Evolutionary conservation across 23 red algal species (phyloP), one percentile per base, ranked within the genome.

Genomic region (Gracilariopsis chorda): DNA sequence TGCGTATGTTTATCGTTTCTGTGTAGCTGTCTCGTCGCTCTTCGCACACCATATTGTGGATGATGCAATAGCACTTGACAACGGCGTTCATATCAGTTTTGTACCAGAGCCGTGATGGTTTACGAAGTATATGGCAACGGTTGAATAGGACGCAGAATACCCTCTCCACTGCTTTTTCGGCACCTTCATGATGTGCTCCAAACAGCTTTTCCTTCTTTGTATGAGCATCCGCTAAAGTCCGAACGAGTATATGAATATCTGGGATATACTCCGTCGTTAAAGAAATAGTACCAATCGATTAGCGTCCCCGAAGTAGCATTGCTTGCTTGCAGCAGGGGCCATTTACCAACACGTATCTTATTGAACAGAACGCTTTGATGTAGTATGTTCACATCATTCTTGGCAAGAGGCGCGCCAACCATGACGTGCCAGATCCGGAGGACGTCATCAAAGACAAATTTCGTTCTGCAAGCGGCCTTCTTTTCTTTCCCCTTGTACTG

Each of bases 11-110:
- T n/a, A n/a, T n/a, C n/a, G n/a, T n/a, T n/a, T n/a, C n/a, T n/a
- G n/a, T n/a, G n/a, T n/a, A n/a, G n/a, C n/a, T n/a, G n/a, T n/a
- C n/a, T n/a, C n/a, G n/a, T n/a, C n/a, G n/a, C n/a, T n/a, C n/a
- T n/a, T n/a, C n/a, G n/a, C n/a, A n/a, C n/a, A 80, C 36, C 55
- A 84, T 36, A 39, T 84, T 84, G 80, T 51, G 80, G 23, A 67
- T n/a, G n/a, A 84, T 84, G 41, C 9, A 9, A 68, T 57, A 67
- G 37, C 20, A 34, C 21, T 46, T 34, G n/a, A 68, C 80, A 42
- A 84, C 29, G 39, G 10, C 28, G 0, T 84, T 68, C 56, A 84
- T 84, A 35, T 68, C 80, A 37, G 63, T 57, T 1, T 10, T 44
- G 43, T 67, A 84, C 80, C 80, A 84, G 20, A 84, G 27, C 25